Evolutionary conservation across 1,139 yeast genomes (phyloP).

Genomic region (Yamadazyma diospyri): DNA sequence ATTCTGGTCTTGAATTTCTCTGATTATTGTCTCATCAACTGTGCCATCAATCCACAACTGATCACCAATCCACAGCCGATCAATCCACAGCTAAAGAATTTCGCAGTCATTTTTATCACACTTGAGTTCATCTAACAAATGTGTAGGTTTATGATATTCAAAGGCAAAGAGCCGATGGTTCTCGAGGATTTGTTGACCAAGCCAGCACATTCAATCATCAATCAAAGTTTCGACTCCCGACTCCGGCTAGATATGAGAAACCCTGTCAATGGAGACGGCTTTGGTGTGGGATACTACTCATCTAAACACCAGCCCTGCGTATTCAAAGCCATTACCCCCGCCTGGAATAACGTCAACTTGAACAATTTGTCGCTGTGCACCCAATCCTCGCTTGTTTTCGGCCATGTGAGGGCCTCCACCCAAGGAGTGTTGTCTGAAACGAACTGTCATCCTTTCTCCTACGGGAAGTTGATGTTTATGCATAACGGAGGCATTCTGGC

Average conservation of each 20-base stretch:
- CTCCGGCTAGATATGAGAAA: constrained; percentile 81
- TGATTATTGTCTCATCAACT: no score
- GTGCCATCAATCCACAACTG: no score
- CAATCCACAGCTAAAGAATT: no score
- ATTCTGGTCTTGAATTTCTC: no score
- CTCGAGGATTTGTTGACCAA: constrained; percentile 84
- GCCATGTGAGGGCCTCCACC: constrained; percentile 94
- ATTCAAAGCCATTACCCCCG: constrained; percentile 93
- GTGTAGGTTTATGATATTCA: constrained; percentile 52
- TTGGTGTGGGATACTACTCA: constrained; percentile 92
- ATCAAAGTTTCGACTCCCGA: constrained; percentile 90
- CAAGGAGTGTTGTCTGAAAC: constrained; percentile 92
- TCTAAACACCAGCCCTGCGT: constrained; percentile 49
- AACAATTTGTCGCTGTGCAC: constrained; percentile 87
- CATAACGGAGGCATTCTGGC: constrained; percentile 90
- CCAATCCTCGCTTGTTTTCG: constrained; percentile 78
- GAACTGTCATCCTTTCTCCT: constrained; percentile 92
- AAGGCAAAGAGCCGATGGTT: constrained; percentile 70
- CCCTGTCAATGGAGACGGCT: constrained; percentile 97
- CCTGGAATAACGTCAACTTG: constrained; percentile 93
- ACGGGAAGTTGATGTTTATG: constrained; percentile 89
- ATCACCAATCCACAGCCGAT: no score
- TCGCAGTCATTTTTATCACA: no score
- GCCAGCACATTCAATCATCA: constrained; percentile 96
- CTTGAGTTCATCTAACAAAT: no score